A percentile compares a stretch with the other conserved stretches of the same genome.
These are phyloP conservation scores for Coemansia sp. DNA, from an alignment of 192 early-diverging fungal species.

Conservation along the genomic window DNA sequence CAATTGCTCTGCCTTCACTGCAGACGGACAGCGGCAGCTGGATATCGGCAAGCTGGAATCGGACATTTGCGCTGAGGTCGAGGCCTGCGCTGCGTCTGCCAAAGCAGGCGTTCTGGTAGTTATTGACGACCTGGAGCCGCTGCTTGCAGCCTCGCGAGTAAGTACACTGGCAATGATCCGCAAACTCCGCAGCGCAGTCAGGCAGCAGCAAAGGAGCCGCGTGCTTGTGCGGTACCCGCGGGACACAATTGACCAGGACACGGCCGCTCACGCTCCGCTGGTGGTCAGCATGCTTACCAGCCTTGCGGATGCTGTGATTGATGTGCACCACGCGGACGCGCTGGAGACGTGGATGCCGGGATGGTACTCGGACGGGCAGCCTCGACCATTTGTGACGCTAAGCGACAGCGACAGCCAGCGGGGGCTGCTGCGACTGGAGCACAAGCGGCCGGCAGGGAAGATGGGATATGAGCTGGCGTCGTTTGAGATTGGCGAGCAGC, in stretches of 20 bases:
- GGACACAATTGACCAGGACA: constrained; percentile 11
- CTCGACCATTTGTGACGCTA: constrained; percentile 22
- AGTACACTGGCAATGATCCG: constrained; percentile 33
- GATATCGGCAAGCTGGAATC: neutral
- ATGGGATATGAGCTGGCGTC: constrained; percentile 32
- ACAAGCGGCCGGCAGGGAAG: constrained; percentile 43
- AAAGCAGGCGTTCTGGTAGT: constrained; percentile 5
- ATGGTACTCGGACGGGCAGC: constrained; percentile 44
- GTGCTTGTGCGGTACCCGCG: constrained; percentile 36
- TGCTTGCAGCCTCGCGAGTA: constrained; percentile 24
- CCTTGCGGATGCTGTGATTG: constrained; percentile 38
- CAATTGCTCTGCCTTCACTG: neutral
- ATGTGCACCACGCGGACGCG: constrained; percentile 26
- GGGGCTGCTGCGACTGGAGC: constrained; percentile 37
- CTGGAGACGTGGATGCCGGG: constrained; percentile 49
- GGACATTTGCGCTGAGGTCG: neutral
- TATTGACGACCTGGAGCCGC: constrained; percentile 33
- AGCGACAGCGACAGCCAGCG: constrained; percentile 28
- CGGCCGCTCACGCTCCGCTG: neutral
- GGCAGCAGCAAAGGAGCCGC: constrained; percentile 7
- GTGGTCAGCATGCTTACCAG: constrained; percentile 5
- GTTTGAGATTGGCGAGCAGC: constrained; percentile 31
- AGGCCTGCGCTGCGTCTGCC: neutral
- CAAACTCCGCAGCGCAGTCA: constrained; percentile 12
- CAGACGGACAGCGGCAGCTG: neutral